Evolutionary conservation across 495 filamentous ascomycete species (phyloP).

Genomic region (Aspergillus haitiensis): DNA sequence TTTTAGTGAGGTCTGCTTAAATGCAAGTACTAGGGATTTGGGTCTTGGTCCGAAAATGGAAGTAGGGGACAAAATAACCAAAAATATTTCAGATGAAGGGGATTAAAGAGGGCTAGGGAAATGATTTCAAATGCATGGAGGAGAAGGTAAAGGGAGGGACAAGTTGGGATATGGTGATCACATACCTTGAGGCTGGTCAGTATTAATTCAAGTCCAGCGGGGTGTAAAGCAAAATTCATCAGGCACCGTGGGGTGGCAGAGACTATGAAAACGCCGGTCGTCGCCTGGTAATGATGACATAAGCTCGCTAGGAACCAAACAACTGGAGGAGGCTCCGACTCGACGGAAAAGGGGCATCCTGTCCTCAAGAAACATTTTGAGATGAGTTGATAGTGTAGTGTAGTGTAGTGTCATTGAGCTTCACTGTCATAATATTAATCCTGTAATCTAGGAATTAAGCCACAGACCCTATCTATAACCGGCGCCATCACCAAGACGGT

Average conservation of each 20-base stretch:
- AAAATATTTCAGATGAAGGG: not conserved
- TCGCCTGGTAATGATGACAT: slow-evolving; percentile 37
- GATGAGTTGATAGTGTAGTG: not conserved
- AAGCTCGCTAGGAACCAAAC: slow-evolving; percentile 21
- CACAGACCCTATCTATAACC: no score
- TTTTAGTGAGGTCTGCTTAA: not conserved
- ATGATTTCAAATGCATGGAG: not conserved
- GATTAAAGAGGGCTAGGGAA: not conserved
- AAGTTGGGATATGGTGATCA: slow-evolving; percentile 3
- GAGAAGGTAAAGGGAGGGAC: not conserved
- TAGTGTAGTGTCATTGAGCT: no score
- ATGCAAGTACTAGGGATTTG: not conserved
- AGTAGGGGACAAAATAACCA: not conserved
- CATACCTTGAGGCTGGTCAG: slow-evolving; percentile 30
- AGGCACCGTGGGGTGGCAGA: slow-evolving; percentile 43
- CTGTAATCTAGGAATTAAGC: no score
- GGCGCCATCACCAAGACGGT: no score
- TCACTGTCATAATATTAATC: not conserved
- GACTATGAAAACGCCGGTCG: slow-evolving; percentile 36
- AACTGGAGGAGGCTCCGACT: not conserved
- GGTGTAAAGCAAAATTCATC: slow-evolving; percentile 43
- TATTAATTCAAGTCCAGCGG: slow-evolving; percentile 40
- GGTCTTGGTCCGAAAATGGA: not conserved
- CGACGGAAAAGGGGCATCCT: not conserved
- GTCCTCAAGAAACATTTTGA: not conserved